Base-by-base conservation (phyloP, 2,329 filamentous ascomycete species). In the Cytospora piceae region DNA sequence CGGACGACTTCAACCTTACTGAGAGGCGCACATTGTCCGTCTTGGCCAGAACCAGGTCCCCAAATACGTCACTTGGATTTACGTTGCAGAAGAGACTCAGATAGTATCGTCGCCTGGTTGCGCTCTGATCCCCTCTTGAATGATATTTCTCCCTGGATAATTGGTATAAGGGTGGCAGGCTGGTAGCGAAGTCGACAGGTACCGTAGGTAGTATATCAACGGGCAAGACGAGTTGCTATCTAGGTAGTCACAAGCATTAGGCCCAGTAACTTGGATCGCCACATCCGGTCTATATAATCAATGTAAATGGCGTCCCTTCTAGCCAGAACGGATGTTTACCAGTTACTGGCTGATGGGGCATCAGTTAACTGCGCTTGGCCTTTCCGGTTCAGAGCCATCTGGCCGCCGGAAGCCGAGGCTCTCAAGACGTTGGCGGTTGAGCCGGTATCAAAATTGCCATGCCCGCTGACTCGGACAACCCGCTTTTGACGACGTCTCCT, bases 401-500 rank as follows among this genome's bases (percentile, higher is more conserved):
- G 46, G 22, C 4, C n/a, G 11, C n/a, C 20, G 42, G n/a, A 37
- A 17, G 52, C 53, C 32, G 29, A n/a, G 61, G 37, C 42, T 51
- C 12, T 15, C 7, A 31, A 22, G 32, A 34, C 24, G 31, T 52
- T 63, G 61, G 42, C n/a, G 32, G 24, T 56, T 49, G n/a, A 34
- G 29, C 39, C 60, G n/a, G 51, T 42, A 34, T 24, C 61, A 54
- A 57, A 14, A 54, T 24, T n/a, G 22, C 31, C 61, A 37, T 57
- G 61, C 53, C 12, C 46, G n/a, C 46, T 49, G 54, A 63, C 53
- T 63, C 61, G 56, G 61, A 55, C 39, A 22, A 24, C 46, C 46
- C 46, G 46, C n/a, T 12, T 49, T 24, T 22, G 20, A 52, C 39
- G 39, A 55, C 37, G 22, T 51, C 61, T 57, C 31, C 39, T 62